Base-by-base conservation (phyloP, 108 stramenopile genomes). In the Mediolabrus comicus region DNA sequence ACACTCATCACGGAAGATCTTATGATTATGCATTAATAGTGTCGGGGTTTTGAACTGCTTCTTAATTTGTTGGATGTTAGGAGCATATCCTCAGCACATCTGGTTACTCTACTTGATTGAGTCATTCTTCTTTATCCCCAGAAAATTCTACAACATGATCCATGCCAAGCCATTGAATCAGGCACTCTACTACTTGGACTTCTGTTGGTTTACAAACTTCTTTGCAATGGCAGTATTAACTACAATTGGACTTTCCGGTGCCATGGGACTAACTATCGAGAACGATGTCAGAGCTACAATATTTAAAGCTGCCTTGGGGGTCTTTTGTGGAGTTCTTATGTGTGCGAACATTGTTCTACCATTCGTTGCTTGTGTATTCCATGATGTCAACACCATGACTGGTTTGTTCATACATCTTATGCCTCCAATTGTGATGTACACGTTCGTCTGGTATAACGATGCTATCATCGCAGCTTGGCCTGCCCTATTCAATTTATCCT, bases 341-440 rank as follows among this genome's bases (percentile, higher is more conserved):
- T 66, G 79, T 29, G 82, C 84, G 14, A 77, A 81, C 24, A 68
- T 81, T n/a, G 57, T 58, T 7, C 43, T 87, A 10, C 82, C 86
- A 9, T 87, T 87, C 39, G 84, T 87, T n/a, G 65, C 81, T 1
- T 81, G 79, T 59, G 34, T 87, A 16, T 87, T 87, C 36, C 86
- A 87, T 57, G 82, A 85, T 56, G 64, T 85, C 2, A 75, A 76
- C 46, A 74, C 67, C 10, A 84, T 83, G 83, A 59, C 77, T 2
- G 74, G 74, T n/a, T 46, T 85, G 10, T 81, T 87, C 28, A 87
- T 87, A 43, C 86, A 87, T 52, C 7, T 83, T 14, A 76, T 85
- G 66, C 86, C 86, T 0, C 71, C 82, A 2, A 66, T 87, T 71
- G 57, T 77, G 12, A 36, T 83, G 65, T 87, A 87, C 55, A 85